These are phyloP conservation scores for Globisporangium canariense DNA, from an alignment of 352 stramenopile genomes.

Conservation along the genomic window DNA sequence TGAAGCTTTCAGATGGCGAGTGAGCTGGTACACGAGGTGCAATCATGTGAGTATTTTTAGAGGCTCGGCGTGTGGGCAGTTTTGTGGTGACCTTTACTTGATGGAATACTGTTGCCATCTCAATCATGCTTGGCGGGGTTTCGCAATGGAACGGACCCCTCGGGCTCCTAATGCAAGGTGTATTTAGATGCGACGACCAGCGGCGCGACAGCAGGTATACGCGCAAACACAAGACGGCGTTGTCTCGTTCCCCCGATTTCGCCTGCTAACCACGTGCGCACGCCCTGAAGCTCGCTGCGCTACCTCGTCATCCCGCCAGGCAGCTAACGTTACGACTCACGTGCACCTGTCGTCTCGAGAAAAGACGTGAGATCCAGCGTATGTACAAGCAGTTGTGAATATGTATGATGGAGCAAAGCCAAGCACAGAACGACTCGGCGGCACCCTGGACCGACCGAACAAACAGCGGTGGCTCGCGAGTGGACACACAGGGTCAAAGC, in stretches of 20 bases:
- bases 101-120: background rate
- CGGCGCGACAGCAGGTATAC: background rate
- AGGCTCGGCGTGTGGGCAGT: background rate
- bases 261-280: background rate
- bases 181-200: background rate
- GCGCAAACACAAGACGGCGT: background rate
- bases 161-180: background rate
- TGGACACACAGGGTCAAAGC: background rate
- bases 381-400: background rate
- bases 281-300: background rate
- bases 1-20: background rate
- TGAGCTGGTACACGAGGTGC: background rate
- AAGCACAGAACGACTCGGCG: background rate
- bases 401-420: constrained; percentile 11
- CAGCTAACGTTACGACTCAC: background rate
- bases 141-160: background rate
- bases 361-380: background rate
- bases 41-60: background rate
- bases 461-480: background rate
- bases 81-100: background rate
- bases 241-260: background rate
- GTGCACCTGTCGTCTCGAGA: background rate
- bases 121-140: background rate
- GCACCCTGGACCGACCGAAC: background rate
- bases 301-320: background rate